Percentiles rank a stretch among this genome's conserved stretches.
These are phyloP conservation scores for Calonectria montana DNA, from an alignment of 2,329 filamentous ascomycete species.

Conservation along the genomic window DNA sequence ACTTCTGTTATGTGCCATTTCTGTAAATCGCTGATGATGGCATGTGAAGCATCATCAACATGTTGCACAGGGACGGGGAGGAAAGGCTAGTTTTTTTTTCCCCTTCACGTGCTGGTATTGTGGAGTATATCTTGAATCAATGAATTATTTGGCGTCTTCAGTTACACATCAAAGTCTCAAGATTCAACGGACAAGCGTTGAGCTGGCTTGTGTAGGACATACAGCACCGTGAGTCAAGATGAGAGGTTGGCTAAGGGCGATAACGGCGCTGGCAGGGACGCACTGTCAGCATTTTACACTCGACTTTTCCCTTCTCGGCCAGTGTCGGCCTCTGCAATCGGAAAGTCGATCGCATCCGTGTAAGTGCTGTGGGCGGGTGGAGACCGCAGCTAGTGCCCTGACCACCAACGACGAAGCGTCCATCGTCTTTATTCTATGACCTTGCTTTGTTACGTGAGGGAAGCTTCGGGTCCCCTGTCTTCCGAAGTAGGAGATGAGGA, in stretches of 20 bases:
- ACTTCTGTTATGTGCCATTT: too few relatives aligned
- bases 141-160: not conserved
- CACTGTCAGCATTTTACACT: conserved; percentile 8
- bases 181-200: not conserved
- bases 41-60: not conserved
- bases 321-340: conserved; percentile 10
- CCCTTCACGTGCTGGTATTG: not conserved
- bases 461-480: not conserved
- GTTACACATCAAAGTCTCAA: not conserved
- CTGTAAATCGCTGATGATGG: not conserved
- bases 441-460: conserved; percentile 8
- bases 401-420: conserved; percentile 3
- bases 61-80: not conserved
- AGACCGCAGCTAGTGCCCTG: not conserved
- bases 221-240: not conserved
- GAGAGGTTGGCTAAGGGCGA: not conserved
- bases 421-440: not conserved
- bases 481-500: conserved; percentile 12
- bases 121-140: not conserved
- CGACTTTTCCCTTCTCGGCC: conserved; percentile 1
- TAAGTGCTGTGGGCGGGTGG: conserved; percentile 15
- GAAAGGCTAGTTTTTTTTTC: not conserved
- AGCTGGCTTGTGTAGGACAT: not conserved
- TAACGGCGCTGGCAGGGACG: not conserved
- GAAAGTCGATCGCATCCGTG: conserved; percentile 12